A percentile compares a stretch with the other conserved stretches of the same genome.
Evolutionary conservation across 495 filamentous ascomycete species (phyloP).

Genomic region (Aspergillus cristatus): DNA sequence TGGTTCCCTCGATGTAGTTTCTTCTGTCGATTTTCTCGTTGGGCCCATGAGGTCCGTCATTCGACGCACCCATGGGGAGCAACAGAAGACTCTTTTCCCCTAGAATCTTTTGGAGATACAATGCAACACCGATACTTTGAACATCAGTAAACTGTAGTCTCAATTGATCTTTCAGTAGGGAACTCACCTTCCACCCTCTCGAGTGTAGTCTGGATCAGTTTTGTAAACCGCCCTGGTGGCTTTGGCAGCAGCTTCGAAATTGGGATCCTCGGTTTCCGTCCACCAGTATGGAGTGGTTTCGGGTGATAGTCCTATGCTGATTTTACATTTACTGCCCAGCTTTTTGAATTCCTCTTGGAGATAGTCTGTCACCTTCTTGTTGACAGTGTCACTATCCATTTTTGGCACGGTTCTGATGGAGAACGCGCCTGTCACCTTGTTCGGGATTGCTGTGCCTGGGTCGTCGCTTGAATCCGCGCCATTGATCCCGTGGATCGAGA

Average conservation of each 20-base stretch:
- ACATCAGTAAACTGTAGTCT: background rate
- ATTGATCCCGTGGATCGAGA: constrained; percentile 78
- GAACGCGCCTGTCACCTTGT: constrained; percentile 84
- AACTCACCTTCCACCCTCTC: constrained; percentile 66
- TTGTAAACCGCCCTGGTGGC: constrained; percentile 74
- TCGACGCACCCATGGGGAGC: constrained; percentile 77
- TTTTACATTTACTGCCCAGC: constrained; percentile 66
- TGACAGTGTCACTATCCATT: constrained; percentile 74
- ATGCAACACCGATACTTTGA: constrained; percentile 68
- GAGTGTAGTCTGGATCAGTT: constrained; percentile 72
- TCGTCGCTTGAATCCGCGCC: constrained; percentile 75
- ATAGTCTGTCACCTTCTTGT: constrained; percentile 58
- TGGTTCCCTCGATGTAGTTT: constrained; percentile 87
- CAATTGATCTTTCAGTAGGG: constrained; percentile 1
- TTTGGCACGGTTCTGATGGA: constrained; percentile 80
- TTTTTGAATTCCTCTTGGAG: constrained; percentile 59
- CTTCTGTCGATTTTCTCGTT: constrained; percentile 84
- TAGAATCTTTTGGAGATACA: constrained; percentile 84
- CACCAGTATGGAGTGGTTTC: constrained; percentile 80
- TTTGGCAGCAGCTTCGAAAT: constrained; percentile 76
- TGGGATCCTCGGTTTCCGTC: constrained; percentile 50
- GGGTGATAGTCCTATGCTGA: constrained; percentile 69
- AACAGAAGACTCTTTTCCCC: constrained; percentile 73
- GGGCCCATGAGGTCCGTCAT: constrained; percentile 78
- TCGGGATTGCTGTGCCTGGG: constrained; percentile 90